Evolutionary conservation across 768 basidiomycete genomes (phyloP).

Genomic region (Hortiboletus campestris): DNA sequence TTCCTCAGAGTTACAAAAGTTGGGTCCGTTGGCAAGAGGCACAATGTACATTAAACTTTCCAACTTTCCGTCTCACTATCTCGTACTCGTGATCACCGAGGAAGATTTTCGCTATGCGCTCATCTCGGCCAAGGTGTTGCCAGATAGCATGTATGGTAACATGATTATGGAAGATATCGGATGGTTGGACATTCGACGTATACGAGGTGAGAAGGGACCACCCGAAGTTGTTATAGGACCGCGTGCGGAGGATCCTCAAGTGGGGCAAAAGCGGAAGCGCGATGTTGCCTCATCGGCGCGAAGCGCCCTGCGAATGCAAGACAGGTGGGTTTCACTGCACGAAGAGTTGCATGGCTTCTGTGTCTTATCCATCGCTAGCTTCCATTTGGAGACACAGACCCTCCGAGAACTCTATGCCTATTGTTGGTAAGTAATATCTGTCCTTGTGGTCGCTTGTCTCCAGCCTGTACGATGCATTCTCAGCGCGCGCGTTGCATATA

Average conservation of each 20-base stretch:
- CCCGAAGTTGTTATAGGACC: slow-evolving; percentile 12
- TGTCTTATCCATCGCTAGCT: slow-evolving; percentile 30
- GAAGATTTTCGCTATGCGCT: slow-evolving; percentile 79
- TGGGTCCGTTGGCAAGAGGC: slow-evolving; percentile 61
- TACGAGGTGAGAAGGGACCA: slow-evolving; percentile 46
- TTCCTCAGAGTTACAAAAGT: slow-evolving; percentile 60
- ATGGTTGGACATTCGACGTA: slow-evolving; percentile 72
- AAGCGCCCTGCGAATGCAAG: slow-evolving; percentile 21
- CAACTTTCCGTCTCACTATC: slow-evolving; percentile 77
- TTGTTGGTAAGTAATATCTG: slow-evolving; percentile 64
- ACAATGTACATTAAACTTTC: slow-evolving; percentile 74
- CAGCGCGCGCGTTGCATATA: slow-evolving; percentile 89
- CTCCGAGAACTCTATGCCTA: slow-evolving; percentile 81
- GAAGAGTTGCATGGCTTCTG: not conserved
- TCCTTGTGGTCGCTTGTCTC: not conserved
- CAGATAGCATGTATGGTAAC: slow-evolving; percentile 54
- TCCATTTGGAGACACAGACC: slow-evolving; percentile 69
- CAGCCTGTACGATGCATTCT: not conserved
- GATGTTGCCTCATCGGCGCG: slow-evolving; percentile 5
- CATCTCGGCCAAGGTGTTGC: slow-evolving; percentile 58
- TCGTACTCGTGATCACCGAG: slow-evolving; percentile 80
- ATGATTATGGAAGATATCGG: slow-evolving; percentile 76
- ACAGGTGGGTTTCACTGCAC: slow-evolving; percentile 22
- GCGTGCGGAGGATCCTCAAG: slow-evolving; percentile 17
- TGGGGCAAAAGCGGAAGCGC: slow-evolving; percentile 33